These are phyloP conservation scores for Xenoacremonium recifei DNA, from an alignment of 2,329 filamentous ascomycete species.

Conservation along the genomic window DNA sequence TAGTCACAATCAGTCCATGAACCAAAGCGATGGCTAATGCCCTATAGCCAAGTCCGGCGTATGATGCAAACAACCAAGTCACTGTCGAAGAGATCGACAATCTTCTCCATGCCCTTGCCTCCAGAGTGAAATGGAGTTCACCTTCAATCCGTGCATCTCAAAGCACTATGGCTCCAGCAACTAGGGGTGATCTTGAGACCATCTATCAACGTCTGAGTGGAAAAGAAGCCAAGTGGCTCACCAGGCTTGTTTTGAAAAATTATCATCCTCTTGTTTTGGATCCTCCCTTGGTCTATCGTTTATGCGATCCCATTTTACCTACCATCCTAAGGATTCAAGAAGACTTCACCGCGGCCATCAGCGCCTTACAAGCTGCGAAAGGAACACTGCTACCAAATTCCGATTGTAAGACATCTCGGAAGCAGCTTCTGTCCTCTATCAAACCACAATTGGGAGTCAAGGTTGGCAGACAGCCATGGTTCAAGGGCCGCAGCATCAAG, in stretches of 20 bases:
- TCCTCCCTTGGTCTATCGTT: slow-evolving; percentile 49
- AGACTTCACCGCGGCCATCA: slow-evolving; percentile 60
- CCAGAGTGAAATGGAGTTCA: slow-evolving; percentile 69
- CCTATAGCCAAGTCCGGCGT: slow-evolving; percentile 44
- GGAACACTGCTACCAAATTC: slow-evolving; percentile 18
- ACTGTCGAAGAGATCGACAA: slow-evolving; percentile 72
- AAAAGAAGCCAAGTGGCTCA: slow-evolving; percentile 82
- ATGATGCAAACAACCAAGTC: slow-evolving; percentile 39
- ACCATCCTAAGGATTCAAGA: slow-evolving; percentile 68
- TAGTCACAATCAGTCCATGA: no score
- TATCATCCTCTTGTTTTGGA: slow-evolving; percentile 68
- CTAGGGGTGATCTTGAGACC: slow-evolving; percentile 46
- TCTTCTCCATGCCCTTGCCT: slow-evolving; percentile 64
- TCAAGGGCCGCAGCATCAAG: slow-evolving; percentile 69
- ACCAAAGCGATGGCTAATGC: no score
- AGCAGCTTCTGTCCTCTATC: slow-evolving; percentile 31
- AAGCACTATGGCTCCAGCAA: slow-evolving; percentile 21
- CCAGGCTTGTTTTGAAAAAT: slow-evolving; percentile 74
- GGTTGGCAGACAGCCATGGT: slow-evolving; percentile 62
- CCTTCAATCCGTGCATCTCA: slow-evolving; percentile 50
- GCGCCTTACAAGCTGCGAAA: slow-evolving; percentile 43
- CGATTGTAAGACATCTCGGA: slow-evolving; percentile 8
- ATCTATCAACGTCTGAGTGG: slow-evolving; percentile 62
- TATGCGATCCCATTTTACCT: slow-evolving; percentile 69
- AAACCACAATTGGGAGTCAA: slow-evolving; percentile 60